Percentiles rank a stretch among this genome's conserved stretches.
phyloP scores from a whole-genome alignment of 2,329 filamentous ascomycete genomes.

The Fusarium palustre region DNA sequence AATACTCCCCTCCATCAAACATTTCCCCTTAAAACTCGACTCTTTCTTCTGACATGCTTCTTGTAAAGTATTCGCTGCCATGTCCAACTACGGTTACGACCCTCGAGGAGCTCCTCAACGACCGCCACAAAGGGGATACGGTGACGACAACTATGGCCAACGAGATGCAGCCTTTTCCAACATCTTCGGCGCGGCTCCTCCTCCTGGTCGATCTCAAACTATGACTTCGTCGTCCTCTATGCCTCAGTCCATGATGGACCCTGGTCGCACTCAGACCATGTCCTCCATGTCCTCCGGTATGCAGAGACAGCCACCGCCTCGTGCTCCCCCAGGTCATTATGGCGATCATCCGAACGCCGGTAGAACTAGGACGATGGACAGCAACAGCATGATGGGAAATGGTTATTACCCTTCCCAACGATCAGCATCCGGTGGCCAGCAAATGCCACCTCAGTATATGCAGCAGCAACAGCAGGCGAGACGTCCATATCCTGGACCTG shows the following conservation, averaged over 20 bases:
- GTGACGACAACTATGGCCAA: conserved; percentile 67
- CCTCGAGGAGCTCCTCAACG: conserved; percentile 60
- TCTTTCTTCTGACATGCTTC: conserved; percentile 26
- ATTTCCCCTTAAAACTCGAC: conserved; percentile 1
- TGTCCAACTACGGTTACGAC: conserved; percentile 70
- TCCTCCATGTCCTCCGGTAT: conserved; percentile 65
- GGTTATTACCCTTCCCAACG: conserved; percentile 67
- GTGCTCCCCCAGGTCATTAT: conserved; percentile 58
- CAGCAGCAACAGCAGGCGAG: conserved; percentile 61
- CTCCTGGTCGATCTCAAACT: conserved; percentile 90
- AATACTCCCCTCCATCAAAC: conserved; percentile 10
- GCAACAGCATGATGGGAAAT: conserved; percentile 58
- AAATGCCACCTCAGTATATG: conserved; percentile 59
- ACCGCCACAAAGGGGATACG: conserved; percentile 60
- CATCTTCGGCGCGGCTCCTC: conserved; percentile 91
- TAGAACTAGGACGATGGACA: conserved; percentile 50
- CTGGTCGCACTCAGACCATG: conserved; percentile 84
- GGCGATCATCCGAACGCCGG: conserved; percentile 50
- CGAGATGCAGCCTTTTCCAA: conserved; percentile 96
- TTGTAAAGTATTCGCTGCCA: conserved; percentile 50
- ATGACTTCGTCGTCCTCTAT: conserved; percentile 86
- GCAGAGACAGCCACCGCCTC: conserved; percentile 73
- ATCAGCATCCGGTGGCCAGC: conserved; percentile 62
- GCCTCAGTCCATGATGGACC: conserved; percentile 63
- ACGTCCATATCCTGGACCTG: conserved; percentile 59